Evolutionary conservation across 768 basidiomycete species (phyloP).

Genomic region (Phanerochaete sordida): DNA sequence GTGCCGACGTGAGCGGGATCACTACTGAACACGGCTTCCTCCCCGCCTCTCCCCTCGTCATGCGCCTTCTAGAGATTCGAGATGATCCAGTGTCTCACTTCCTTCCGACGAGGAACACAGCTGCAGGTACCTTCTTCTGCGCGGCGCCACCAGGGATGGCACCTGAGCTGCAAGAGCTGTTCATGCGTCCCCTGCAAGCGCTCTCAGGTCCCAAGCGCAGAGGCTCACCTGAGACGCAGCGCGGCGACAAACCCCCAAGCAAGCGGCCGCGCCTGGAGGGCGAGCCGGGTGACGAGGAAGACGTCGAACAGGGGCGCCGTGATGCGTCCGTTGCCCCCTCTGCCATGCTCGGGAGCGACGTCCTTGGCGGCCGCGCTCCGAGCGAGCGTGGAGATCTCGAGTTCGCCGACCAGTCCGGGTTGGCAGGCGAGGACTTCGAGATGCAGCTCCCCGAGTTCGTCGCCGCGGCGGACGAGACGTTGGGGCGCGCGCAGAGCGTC

Average conservation of each 20-base stretch:
- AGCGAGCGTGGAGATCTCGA: slow-evolving; percentile 50
- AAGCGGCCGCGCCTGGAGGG: slow-evolving; percentile 51
- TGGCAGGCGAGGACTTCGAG: slow-evolving; percentile 65
- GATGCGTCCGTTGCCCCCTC: slow-evolving; percentile 30
- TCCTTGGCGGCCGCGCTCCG: background rate
- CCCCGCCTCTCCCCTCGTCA: slow-evolving; percentile 77
- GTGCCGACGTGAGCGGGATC: slow-evolving; percentile 62
- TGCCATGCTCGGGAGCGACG: background rate
- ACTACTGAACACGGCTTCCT: slow-evolving; percentile 81
- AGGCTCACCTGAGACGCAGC: slow-evolving; percentile 50
- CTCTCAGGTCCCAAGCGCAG: slow-evolving; percentile 57
- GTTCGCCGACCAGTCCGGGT: slow-evolving; percentile 54
- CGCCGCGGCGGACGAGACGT: slow-evolving; percentile 26
- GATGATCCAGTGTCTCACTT: slow-evolving; percentile 84
- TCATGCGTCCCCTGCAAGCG: slow-evolving; percentile 66
- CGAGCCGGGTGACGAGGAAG: slow-evolving; percentile 54
- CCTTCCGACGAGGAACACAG: slow-evolving; percentile 74
- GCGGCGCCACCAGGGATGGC: slow-evolving; percentile 83
- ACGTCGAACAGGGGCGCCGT: slow-evolving; percentile 72
- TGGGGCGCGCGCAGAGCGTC: slow-evolving; percentile 41
- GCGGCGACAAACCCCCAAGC: slow-evolving; percentile 43
- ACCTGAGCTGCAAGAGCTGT: slow-evolving; percentile 79
- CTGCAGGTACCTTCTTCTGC: slow-evolving; percentile 72
- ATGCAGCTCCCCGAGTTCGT: slow-evolving; percentile 59
- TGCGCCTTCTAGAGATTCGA: slow-evolving; percentile 83